These are phyloP conservation scores for Paecilomyces formosus DNA, from an alignment of 2,329 filamentous ascomycete genomes.

Conservation along the genomic window DNA sequence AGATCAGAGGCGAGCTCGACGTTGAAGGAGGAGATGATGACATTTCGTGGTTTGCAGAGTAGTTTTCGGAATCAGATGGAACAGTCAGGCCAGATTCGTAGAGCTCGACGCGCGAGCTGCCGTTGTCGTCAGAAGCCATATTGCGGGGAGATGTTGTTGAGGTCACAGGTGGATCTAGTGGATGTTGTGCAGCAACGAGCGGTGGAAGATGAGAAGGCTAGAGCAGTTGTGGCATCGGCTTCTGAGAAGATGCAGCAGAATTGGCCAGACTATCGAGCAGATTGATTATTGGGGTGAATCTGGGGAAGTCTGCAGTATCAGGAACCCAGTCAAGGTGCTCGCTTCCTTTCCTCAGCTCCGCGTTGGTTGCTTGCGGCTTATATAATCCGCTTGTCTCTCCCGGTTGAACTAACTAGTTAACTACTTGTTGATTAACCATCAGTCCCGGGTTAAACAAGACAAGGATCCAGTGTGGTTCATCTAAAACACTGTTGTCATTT, in stretches of 20 bases:
- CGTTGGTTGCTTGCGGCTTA: neutral
- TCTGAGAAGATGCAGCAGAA: neutral
- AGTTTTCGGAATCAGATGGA: constrained; percentile 43
- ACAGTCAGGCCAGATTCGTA: constrained; percentile 38
- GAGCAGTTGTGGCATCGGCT: neutral
- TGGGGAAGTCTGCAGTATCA: neutral
- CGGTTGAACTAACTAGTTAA: neutral
- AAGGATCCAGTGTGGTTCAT: neutral
- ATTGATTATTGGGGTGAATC: neutral
- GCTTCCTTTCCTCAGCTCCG: neutral
- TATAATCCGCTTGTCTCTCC: neutral
- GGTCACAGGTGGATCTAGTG: constrained; percentile 8
- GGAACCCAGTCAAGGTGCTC: neutral
- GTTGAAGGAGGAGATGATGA: constrained; percentile 26
- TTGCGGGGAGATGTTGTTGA: constrained; percentile 7
- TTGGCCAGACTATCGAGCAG: neutral
- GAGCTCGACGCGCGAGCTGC: constrained; percentile 27
- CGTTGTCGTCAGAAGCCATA: constrained; percentile 26
- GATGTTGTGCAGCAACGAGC: neutral
- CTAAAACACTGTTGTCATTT: no score
- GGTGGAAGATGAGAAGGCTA: neutral
- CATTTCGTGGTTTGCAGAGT: constrained; percentile 34
- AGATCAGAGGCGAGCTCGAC: constrained; percentile 35
- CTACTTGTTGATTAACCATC: neutral
- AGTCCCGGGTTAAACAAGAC: neutral